Conservation (phyloP, 345 rosid genomes). For the Gossypium raimondii region DNA sequence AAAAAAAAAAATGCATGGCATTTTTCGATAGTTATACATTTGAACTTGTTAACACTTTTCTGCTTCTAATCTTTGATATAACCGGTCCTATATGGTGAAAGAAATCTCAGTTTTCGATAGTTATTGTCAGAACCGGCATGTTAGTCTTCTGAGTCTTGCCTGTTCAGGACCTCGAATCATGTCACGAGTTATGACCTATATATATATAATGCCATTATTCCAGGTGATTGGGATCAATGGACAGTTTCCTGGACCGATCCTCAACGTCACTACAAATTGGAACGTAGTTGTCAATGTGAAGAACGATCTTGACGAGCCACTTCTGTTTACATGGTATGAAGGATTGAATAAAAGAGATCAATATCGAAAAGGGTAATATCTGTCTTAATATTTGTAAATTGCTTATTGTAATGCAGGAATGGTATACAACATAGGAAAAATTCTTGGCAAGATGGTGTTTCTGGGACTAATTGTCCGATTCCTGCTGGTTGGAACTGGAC, state of each 20-base stretch:
- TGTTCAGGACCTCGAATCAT: neutral
- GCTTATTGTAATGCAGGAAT: constrained; percentile 43
- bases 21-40: neutral
- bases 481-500: constrained; percentile 88
- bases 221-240: constrained; percentile 65
- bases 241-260: constrained; percentile 68
- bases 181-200: neutral
- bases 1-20: neutral
- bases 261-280: constrained; percentile 73
- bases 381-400: neutral
- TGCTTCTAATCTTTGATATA: neutral
- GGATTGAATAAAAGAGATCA: neutral
- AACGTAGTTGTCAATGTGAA: constrained; percentile 63
- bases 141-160: neutral
- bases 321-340: constrained; percentile 72
- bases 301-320: constrained; percentile 66
- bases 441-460: constrained; percentile 92
- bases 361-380: neutral
- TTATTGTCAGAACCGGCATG: neutral
- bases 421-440: constrained; percentile 74
- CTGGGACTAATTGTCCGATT: constrained; percentile 84
- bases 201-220: neutral
- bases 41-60: neutral
- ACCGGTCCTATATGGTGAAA: neutral
- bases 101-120: neutral